Evolutionary conservation across 1,284 basidiomycete species (phyloP).

Genomic region (Coriolopsis trogii): DNA sequence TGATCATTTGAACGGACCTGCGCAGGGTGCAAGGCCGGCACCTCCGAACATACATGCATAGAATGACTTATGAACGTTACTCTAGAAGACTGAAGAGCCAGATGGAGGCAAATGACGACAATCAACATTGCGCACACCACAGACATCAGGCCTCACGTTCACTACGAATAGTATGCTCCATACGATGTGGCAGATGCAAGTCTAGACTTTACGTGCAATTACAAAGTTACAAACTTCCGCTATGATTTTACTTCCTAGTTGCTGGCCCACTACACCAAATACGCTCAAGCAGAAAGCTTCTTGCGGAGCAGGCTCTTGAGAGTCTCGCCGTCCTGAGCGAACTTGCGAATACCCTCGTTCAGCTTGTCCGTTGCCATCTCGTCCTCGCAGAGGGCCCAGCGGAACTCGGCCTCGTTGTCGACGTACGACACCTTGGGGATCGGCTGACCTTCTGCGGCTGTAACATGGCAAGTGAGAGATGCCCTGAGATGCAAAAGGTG

Average conservation of each 20-base stretch:
- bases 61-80: too few species aligned
- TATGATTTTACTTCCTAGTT: background rate
- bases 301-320: conserved; percentile 84
- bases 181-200: too few species aligned
- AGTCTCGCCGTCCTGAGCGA: conserved; percentile 92
- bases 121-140: too few species aligned
- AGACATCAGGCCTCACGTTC: too few species aligned
- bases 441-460: conserved; percentile 59
- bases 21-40: too few species aligned
- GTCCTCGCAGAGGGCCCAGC: conserved; percentile 90
- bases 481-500: background rate
- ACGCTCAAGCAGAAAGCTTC: conserved; percentile 68
- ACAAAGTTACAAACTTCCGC: conserved; percentile 1
- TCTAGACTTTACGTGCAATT: too few species aligned
- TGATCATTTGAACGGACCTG: too few species aligned
- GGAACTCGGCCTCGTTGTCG: conserved; percentile 95
- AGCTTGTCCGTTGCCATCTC: conserved; percentile 96
- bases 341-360: conserved; percentile 97
- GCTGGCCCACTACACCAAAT: background rate
- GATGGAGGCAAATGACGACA: too few species aligned
- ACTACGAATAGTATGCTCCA: too few species aligned
- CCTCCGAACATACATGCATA: too few species aligned
- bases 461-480: background rate
- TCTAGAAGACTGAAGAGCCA: too few species aligned
- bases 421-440: conserved; percentile 86